These are phyloP conservation scores for Termitomyces sp. DNA, from an alignment of 1,284 basidiomycete species.

Conservation along the genomic window DNA sequence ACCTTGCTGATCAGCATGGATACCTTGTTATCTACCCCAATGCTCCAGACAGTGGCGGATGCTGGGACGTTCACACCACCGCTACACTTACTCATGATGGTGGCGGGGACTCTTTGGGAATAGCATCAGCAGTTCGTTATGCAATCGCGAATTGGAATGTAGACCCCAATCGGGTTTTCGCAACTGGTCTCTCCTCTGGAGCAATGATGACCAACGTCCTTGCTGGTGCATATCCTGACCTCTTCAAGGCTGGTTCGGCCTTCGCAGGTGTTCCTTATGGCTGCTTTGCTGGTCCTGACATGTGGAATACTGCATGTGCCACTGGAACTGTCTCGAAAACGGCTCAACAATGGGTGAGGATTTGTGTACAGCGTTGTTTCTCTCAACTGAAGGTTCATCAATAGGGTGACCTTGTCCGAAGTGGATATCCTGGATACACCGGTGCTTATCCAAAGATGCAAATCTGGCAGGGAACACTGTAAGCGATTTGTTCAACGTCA, in stretches of 20 bases:
- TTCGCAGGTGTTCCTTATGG: constrained; percentile 52
- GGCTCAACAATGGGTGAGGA: constrained; percentile 42
- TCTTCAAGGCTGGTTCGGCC: constrained; percentile 45
- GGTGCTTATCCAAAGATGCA: constrained; percentile 49
- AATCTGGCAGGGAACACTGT: constrained; percentile 52
- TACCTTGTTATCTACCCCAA: constrained; percentile 47
- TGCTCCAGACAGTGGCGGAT: constrained; percentile 42
- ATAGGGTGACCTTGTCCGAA: constrained; percentile 40
- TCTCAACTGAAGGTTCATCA: background rate
- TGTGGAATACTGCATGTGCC: constrained; percentile 49
- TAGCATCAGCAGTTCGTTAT: constrained; percentile 44
- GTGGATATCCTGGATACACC: constrained; percentile 47
- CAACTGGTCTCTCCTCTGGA: constrained; percentile 49
- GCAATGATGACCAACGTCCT: constrained; percentile 62
- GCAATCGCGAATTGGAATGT: constrained; percentile 46
- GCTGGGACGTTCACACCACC: constrained; percentile 51
- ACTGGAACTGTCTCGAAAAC: constrained; percentile 41
- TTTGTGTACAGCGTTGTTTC: constrained; percentile 4
- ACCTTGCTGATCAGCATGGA: constrained; percentile 41
- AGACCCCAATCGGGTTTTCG: constrained; percentile 41
- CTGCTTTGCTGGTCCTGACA: constrained; percentile 45
- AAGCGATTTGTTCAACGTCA: constrained; percentile 19
- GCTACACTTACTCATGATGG: constrained; percentile 50
- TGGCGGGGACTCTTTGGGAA: constrained; percentile 50
- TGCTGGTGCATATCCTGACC: constrained; percentile 49